These are phyloP conservation scores for Penicillium manginii DNA, from an alignment of 495 filamentous ascomycete genomes.

Conservation along the genomic window DNA sequence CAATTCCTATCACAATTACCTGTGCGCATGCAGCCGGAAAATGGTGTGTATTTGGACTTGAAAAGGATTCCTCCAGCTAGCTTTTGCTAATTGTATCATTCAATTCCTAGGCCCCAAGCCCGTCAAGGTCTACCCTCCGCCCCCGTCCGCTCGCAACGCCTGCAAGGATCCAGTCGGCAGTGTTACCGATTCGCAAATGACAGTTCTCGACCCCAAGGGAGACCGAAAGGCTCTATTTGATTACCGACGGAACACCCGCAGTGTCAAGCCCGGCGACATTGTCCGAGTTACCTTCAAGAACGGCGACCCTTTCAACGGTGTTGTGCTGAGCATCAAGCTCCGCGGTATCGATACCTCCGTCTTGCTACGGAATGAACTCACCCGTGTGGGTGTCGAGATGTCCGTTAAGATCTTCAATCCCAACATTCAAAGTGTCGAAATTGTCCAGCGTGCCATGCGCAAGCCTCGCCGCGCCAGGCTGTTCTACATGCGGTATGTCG, in stretches of 20 bases:
- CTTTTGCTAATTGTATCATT: conserved; percentile 4
- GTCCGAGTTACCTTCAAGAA: conserved; percentile 81
- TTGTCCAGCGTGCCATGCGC: conserved; percentile 84
- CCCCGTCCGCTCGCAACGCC: conserved; percentile 42
- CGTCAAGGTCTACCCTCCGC: conserved; percentile 59
- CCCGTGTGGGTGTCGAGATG: conserved; percentile 91
- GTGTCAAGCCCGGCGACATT: conserved; percentile 81
- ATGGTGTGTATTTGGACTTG: conserved; percentile 28
- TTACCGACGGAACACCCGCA: conserved; percentile 69
- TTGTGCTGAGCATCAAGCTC: conserved; percentile 81
- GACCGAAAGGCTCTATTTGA: conserved; percentile 81
- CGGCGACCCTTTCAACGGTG: conserved; percentile 89
- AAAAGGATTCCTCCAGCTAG: background rate
- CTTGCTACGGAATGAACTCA: conserved; percentile 79
- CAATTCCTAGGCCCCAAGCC: conserved; percentile 42
- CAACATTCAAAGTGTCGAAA: conserved; percentile 87
- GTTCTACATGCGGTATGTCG: conserved; percentile 84
- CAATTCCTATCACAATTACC: conserved; percentile 49
- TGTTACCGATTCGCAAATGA: conserved; percentile 67
- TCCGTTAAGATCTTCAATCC: conserved; percentile 93
- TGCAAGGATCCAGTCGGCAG: conserved; percentile 64
- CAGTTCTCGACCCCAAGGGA: conserved; percentile 78
- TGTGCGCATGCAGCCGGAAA: conserved; percentile 37
- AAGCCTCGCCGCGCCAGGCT: conserved; percentile 85
- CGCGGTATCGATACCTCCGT: conserved; percentile 85